Conservation (phyloP, 1,139 yeast species). For the Diutina pseudorugosa region DNA sequence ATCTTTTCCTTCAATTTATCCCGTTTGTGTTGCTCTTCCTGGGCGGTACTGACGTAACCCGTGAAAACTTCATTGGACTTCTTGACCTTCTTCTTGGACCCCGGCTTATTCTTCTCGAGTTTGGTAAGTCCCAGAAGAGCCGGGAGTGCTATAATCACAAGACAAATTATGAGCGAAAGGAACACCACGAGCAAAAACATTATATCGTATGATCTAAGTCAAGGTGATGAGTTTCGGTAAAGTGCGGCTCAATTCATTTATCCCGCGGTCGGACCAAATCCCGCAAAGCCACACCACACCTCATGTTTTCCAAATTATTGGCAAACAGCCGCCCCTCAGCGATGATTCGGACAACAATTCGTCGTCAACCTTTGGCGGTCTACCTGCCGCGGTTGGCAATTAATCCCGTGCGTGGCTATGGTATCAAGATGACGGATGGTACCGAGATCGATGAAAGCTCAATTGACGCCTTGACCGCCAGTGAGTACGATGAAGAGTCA, state of each 20-base stretch:
- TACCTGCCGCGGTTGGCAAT: not conserved
- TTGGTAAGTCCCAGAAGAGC: conserved; percentile 27
- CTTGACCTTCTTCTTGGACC: conserved; percentile 9
- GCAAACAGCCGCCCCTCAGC: not conserved
- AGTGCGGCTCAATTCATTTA: not conserved
- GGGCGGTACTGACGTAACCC: not conserved
- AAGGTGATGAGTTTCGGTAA: not conserved
- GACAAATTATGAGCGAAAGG: conserved; percentile 19
- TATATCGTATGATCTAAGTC: not conserved
- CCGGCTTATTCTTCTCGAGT: conserved; percentile 13
- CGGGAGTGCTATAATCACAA: conserved; percentile 22
- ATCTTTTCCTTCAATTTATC: conserved; percentile 16
- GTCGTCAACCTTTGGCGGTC: not conserved
- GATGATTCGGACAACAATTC: not conserved
- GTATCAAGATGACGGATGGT: conserved; percentile 33
- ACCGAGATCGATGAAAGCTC: conserved; percentile 31
- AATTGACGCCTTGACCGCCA: conserved; percentile 31
- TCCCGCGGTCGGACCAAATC: not conserved
- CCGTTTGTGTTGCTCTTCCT: not conserved
- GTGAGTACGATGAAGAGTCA: conserved; percentile 46
- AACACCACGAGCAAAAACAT: conserved; percentile 20
- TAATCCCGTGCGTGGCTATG: conserved; percentile 6
- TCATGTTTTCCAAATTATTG: not conserved
- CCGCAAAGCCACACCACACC: not conserved
- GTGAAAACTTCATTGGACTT: not conserved